Evolutionary conservation across 2,329 filamentous ascomycete genomes (phyloP).

Genomic region (Colletotrichum camelliae): DNA sequence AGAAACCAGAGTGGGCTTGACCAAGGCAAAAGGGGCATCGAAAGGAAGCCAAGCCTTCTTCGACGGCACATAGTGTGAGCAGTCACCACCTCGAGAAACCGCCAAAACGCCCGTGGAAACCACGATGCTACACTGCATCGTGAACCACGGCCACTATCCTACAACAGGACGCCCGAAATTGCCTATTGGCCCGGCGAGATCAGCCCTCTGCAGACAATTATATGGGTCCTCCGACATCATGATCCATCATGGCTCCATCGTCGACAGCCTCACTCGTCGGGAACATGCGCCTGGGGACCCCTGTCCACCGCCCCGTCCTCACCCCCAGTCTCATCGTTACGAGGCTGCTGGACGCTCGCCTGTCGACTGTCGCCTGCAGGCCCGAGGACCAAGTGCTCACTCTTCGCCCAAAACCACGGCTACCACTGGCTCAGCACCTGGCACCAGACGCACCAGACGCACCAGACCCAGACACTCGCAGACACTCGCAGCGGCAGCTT

Average conservation of each 20-base stretch:
- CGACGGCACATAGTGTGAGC: neutral
- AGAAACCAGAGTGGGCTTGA: neutral
- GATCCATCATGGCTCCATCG: slow-evolving; percentile 21
- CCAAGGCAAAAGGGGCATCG: neutral
- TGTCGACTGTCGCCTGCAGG: slow-evolving; percentile 9
- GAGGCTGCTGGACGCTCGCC: slow-evolving; percentile 32
- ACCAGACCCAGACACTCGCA: neutral
- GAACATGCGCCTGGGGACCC: slow-evolving; percentile 27
- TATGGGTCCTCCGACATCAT: slow-evolving; percentile 16
- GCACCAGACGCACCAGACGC: neutral
- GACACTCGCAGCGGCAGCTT: neutral
- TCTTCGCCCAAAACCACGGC: neutral
- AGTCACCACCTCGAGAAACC: neutral
- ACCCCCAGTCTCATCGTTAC: slow-evolving; percentile 26
- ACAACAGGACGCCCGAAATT: slow-evolving; percentile 13
- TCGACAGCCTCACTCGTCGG: slow-evolving; percentile 39
- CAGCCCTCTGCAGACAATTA: slow-evolving; percentile 18
- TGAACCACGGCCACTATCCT: slow-evolving; percentile 16
- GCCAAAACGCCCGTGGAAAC: neutral
- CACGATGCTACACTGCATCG: slow-evolving; percentile 18
- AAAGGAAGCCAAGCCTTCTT: neutral
- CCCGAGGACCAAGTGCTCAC: neutral
- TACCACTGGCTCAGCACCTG: neutral
- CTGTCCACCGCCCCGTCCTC: slow-evolving; percentile 15
- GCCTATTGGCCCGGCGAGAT: slow-evolving; percentile 23